These are phyloP conservation scores for Plantago elongata DNA, from an alignment of 257 asterid genomes.

Conservation along the genomic window DNA sequence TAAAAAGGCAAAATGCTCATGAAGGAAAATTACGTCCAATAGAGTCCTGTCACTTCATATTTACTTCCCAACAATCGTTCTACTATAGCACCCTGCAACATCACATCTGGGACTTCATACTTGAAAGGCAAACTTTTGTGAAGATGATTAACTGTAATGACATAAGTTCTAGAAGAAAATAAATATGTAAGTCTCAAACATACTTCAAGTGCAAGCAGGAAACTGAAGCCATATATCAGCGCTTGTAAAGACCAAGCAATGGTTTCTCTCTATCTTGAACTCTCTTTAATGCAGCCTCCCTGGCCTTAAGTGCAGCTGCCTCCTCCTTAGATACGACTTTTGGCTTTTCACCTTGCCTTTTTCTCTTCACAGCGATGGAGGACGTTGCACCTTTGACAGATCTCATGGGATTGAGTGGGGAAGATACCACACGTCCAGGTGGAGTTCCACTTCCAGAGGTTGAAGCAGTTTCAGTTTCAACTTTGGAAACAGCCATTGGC, in stretches of 20 bases:
- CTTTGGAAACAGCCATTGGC: slow-evolving; percentile 30
- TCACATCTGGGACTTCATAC: too few species aligned
- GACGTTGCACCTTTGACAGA: slow-evolving; percentile 67
- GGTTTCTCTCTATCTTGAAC: slow-evolving; percentile 86
- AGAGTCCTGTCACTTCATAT: too few species aligned
- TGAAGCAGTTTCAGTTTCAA: slow-evolving; percentile 39
- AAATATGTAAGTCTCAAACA: not conserved
- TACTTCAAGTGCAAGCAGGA: not conserved
- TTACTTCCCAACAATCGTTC: too few species aligned
- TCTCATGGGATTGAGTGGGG: slow-evolving; percentile 66
- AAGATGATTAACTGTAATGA: too few species aligned
- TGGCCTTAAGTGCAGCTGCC: slow-evolving; percentile 78
- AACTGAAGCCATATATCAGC: slow-evolving; percentile 6
- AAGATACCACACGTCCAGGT: slow-evolving; percentile 70
- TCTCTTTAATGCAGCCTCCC: slow-evolving; percentile 93
- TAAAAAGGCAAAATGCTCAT: too few species aligned
- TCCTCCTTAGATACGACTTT: slow-evolving; percentile 72
- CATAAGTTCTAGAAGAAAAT: too few species aligned
- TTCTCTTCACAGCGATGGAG: slow-evolving; percentile 66
- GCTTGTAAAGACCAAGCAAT: slow-evolving; percentile 47
- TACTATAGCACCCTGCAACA: too few species aligned
- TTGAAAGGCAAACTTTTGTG: too few species aligned
- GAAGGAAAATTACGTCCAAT: too few species aligned
- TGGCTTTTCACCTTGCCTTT: slow-evolving; percentile 66
- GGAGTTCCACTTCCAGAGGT: slow-evolving; percentile 56